A percentile compares a stretch with the other conserved stretches of the same genome.
Conservation (phyloP, 73 alveolate genomes). For the Tetrahymena borealis region DNA sequence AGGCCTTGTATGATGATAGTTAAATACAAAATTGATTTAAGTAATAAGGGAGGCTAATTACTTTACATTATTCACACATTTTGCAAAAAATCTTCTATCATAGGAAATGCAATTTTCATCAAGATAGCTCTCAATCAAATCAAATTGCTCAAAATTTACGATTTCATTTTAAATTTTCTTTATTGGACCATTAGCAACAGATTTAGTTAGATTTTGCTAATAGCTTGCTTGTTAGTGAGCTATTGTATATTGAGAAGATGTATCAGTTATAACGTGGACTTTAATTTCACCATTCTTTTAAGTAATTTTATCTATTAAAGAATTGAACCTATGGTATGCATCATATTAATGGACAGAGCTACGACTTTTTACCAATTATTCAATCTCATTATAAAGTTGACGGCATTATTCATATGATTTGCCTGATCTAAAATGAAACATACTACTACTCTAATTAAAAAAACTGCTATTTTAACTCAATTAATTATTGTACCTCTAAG, state of each 20-base stretch:
- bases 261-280: background rate
- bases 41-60: background rate
- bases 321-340: background rate
- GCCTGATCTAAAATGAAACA: background rate
- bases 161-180: background rate
- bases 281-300: background rate
- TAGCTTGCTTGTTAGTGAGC: background rate
- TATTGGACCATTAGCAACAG: background rate
- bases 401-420: background rate
- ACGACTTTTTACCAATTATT: background rate
- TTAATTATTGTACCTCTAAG: background rate
- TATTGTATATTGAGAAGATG: background rate
- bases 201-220: background rate
- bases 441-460: background rate
- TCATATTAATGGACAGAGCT: background rate
- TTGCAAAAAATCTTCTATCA: background rate
- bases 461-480: background rate
- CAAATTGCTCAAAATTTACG: background rate
- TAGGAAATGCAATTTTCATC: background rate
- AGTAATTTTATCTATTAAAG: background rate
- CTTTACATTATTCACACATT: background rate
- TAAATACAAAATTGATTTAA: background rate
- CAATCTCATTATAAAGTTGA: background rate
- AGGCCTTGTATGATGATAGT: background rate
- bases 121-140: background rate